These are phyloP conservation scores for Madurella fahalii DNA, from an alignment of 2,329 filamentous ascomycete species.

Conservation along the genomic window DNA sequence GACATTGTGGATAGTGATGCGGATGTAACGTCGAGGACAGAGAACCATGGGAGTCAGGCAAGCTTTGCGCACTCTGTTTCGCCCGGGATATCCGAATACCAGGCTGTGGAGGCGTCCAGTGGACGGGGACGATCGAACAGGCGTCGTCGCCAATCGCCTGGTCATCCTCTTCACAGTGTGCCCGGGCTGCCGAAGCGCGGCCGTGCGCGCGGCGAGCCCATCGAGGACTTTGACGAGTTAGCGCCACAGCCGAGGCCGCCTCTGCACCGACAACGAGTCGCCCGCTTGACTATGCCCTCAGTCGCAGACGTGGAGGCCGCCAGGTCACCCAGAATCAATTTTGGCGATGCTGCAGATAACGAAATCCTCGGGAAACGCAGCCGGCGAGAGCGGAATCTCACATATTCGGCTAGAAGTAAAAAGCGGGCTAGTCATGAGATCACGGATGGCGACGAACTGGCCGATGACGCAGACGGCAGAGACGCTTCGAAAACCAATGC, in stretches of 20 bases:
- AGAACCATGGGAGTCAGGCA: slow-evolving; percentile 14
- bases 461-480: neutral
- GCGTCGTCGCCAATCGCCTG: slow-evolving; percentile 8
- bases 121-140: slow-evolving; percentile 12
- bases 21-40: slow-evolving; percentile 4
- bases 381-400: neutral
- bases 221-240: slow-evolving; percentile 14
- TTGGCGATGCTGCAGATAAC: slow-evolving; percentile 15
- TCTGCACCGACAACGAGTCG: neutral
- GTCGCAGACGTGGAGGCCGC: neutral
- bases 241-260: neutral
- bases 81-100: slow-evolving; percentile 10
- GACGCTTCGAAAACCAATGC: neutral
- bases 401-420: neutral
- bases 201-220: neutral
- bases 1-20: slow-evolving; percentile 13
- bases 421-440: slow-evolving; percentile 13
- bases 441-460: slow-evolving; percentile 9
- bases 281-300: neutral
- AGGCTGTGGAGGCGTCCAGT: slow-evolving; percentile 5
- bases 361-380: slow-evolving; percentile 4
- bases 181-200: neutral
- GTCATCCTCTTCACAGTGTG: neutral
- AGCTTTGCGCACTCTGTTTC: slow-evolving; percentile 11
- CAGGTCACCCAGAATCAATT: neutral